These are phyloP conservation scores for Fusarium euwallaceae DNA, from an alignment of 2,329 filamentous ascomycete genomes.

Conservation along the genomic window DNA sequence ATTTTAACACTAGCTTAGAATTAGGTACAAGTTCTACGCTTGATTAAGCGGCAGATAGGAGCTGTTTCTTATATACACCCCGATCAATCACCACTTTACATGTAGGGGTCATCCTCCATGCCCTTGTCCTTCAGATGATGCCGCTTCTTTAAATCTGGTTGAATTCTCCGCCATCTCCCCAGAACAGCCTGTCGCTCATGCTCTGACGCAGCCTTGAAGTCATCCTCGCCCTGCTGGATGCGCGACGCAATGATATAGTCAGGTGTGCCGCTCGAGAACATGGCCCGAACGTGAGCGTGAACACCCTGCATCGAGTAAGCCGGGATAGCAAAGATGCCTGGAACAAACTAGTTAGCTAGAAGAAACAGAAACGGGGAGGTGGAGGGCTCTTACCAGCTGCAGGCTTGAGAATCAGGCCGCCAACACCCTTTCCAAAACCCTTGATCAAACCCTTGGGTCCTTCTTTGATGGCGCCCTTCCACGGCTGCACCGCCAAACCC, in stretches of 20 bases:
- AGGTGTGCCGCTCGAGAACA: not conserved
- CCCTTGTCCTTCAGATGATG: not conserved
- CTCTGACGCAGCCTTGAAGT: not conserved
- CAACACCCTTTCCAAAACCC: not conserved
- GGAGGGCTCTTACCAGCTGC: not conserved
- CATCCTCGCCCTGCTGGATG: not conserved
- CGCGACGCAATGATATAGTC: not conserved
- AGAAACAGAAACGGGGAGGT: not conserved
- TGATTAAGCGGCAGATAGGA: not conserved
- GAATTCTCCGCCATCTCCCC: not conserved
- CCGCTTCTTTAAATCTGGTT: not conserved
- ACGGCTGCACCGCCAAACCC: not conserved
- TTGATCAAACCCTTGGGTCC: not conserved
- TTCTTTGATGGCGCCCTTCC: not conserved
- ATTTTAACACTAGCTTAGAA: not conserved
- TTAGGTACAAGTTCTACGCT: not conserved
- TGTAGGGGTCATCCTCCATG: not conserved
- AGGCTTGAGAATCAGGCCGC: not conserved
- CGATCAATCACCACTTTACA: not conserved
- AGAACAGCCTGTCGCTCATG: not conserved
- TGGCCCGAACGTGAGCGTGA: not conserved
- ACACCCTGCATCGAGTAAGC: not conserved
- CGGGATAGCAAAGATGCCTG: not conserved
- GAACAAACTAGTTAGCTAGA: not conserved
- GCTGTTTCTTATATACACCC: not conserved